Conservation (phyloP, 371 early-diverging fungal species). For the Apophysomyces variabilis region DNA sequence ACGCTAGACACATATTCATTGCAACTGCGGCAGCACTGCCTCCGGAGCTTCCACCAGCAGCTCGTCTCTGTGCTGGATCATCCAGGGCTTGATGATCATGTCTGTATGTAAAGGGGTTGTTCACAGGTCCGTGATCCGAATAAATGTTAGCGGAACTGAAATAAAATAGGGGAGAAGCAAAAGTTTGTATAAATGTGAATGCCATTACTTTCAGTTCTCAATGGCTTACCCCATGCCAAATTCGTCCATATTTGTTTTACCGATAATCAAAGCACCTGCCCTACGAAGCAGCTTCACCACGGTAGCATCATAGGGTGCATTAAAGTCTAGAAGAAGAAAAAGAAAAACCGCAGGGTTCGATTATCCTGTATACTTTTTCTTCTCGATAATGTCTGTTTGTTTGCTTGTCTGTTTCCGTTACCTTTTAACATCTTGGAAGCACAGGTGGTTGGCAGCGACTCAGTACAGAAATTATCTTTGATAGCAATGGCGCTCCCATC, state of each 20-base stretch:
- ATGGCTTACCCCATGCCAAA: conserved; percentile 93
- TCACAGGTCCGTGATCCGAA: conserved; percentile 53
- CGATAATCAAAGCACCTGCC: conserved; percentile 76
- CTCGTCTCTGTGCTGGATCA: conserved; percentile 29
- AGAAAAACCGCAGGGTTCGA: no score
- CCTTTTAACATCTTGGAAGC: conserved; percentile 70
- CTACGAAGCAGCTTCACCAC: conserved; percentile 64
- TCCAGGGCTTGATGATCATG: conserved; percentile 14
- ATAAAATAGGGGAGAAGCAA: no score
- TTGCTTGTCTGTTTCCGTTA: conserved; percentile 21
- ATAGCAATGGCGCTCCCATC: conserved; percentile 70
- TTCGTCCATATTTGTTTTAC: conserved; percentile 96
- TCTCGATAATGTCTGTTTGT: background rate
- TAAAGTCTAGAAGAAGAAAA: conserved; percentile 53
- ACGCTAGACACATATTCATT: conserved; percentile 73
- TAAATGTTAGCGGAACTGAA: conserved; percentile 58
- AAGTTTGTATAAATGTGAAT: no score
- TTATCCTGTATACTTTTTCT: no score
- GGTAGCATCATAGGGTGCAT: conserved; percentile 82
- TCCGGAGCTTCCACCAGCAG: conserved; percentile 93
- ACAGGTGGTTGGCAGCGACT: conserved; percentile 67
- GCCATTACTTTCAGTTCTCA: background rate
- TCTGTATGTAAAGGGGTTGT: conserved; percentile 48
- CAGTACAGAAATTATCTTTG: conserved; percentile 78
- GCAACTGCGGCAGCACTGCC: conserved; percentile 95